Evolutionary conservation across 176 grass and related monocot genomes (phyloP), one percentile per base, ranked within the genome.

Genomic region (Lolium multiflorum): DNA sequence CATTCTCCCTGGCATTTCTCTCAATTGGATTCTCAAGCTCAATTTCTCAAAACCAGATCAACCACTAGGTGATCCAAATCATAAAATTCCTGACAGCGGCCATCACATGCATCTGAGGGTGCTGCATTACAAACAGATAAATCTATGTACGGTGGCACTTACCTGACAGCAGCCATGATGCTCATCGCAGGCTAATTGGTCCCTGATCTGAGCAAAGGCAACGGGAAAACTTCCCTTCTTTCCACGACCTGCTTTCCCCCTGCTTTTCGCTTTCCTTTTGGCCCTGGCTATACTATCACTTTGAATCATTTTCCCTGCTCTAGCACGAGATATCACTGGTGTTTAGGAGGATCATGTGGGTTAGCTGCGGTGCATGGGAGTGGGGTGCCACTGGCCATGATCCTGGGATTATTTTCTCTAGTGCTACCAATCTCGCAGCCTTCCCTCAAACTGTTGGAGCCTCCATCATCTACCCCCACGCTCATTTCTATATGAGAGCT

Each of bases 341-440:
- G 79, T 86, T 90, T 86, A 80, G 71, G 79, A 43, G 48, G 68
- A 90, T 91, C 89, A 91, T 84, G 76, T 81, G 76, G 72, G 20
- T 65, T 75, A n/a, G 41, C 41, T 43, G 6, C 41, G 41, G 41
- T 43, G 41, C 85, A 88, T 61, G 51, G 77, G 21, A 72, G 49
- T 84, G 75, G 85, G 78, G 77, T 86, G 9, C 78, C 93, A 90
- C 73, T 90, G 73, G 83, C 73, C 89, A 85, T 94, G 89, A 93
- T 96, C 88, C 86, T 74, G 81, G 69, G 74, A 93, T 93, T 90
- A 91, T 91, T 87, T 91, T 98, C 79, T 86, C 83, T 79, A 22
- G 5, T 25, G 21, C 41, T 4, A 72, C 88, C 88, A 86, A 78
- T 79, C 88, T 89, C 31, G 86, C 90, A 92, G 92, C 88, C 87